A percentile compares a stretch with the other conserved stretches of the same genome.
Evolutionary conservation across 257 asterid genomes (phyloP).

Genomic region (Fraxinus americana): DNA sequence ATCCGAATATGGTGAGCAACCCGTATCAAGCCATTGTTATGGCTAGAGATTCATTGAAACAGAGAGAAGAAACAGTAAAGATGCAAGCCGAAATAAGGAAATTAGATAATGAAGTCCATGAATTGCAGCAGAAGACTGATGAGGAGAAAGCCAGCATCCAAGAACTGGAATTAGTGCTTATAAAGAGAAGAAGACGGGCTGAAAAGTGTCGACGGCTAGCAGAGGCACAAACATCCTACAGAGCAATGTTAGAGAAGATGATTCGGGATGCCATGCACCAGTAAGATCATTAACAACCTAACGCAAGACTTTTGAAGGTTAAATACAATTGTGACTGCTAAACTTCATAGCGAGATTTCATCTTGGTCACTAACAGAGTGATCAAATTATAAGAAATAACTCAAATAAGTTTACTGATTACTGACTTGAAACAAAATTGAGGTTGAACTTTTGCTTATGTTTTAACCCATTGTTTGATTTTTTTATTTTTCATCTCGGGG

Average conservation of each 20-base stretch:
- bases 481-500: no score
- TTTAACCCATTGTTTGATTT: not conserved
- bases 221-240: constrained; percentile 85
- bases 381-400: no score
- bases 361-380: not conserved
- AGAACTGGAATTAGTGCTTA: constrained; percentile 73
- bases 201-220: constrained; percentile 87
- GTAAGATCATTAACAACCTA: constrained; percentile 43
- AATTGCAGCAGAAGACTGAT: constrained; percentile 65
- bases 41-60: constrained; percentile 85
- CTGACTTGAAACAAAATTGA: no score
- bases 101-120: constrained; percentile 68
- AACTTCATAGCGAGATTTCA: no score
- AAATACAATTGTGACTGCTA: not conserved
- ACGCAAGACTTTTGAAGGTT: not conserved
- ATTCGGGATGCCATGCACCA: constrained; percentile 99
- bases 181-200: constrained; percentile 73
- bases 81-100: constrained; percentile 78
- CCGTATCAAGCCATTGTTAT: constrained; percentile 87
- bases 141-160: constrained; percentile 73
- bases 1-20: constrained; percentile 57
- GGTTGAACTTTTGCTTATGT: not conserved
- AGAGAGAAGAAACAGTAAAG: constrained; percentile 72
- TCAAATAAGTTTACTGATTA: no score
- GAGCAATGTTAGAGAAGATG: constrained; percentile 94